These are phyloP conservation scores for Toxicodendron radicans DNA, from an alignment of 345 rosid genomes.

Conservation along the genomic window DNA sequence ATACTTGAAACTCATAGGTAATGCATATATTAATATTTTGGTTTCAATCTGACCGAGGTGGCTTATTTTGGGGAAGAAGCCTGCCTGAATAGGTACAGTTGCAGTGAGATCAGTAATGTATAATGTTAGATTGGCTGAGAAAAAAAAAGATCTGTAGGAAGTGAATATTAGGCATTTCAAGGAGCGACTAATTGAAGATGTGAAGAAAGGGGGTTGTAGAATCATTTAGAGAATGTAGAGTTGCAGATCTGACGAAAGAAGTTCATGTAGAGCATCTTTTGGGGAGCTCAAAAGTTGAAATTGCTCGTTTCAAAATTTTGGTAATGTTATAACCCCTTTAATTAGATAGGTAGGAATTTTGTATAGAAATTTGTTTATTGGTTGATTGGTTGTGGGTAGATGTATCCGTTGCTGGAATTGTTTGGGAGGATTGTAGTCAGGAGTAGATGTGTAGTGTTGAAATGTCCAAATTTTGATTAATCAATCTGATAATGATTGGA, in stretches of 20 bases:
- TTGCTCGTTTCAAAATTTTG: not conserved
- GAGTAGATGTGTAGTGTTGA: not conserved
- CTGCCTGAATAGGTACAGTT: slow-evolving; percentile 23
- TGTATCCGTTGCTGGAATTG: slow-evolving; percentile 22
- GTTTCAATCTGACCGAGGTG: not conserved
- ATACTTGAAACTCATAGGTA: slow-evolving; percentile 24
- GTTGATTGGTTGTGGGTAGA: slow-evolving; percentile 35
- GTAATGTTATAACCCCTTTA: slow-evolving; percentile 11
- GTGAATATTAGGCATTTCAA: slow-evolving; percentile 3
- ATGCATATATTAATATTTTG: not conserved
- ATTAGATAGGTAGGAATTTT: slow-evolving; percentile 33
- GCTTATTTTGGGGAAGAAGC: not conserved
- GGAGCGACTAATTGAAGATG: not conserved
- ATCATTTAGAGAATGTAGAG: slow-evolving; percentile 13
- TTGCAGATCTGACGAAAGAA: slow-evolving; percentile 1
- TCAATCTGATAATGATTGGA: not conserved
- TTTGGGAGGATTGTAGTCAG: slow-evolving; percentile 14
- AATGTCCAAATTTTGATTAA: slow-evolving; percentile 3
- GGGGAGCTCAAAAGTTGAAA: not conserved
- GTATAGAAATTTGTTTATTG: slow-evolving; percentile 55
- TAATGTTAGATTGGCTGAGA: slow-evolving; percentile 5
- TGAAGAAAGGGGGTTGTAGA: slow-evolving; percentile 1
- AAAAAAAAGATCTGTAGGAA: not conserved
- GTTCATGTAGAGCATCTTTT: not conserved
- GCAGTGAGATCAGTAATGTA: not conserved